Base-by-base conservation (phyloP, 768 basidiomycete genomes). In the Leccinum disarticulatum region DNA sequence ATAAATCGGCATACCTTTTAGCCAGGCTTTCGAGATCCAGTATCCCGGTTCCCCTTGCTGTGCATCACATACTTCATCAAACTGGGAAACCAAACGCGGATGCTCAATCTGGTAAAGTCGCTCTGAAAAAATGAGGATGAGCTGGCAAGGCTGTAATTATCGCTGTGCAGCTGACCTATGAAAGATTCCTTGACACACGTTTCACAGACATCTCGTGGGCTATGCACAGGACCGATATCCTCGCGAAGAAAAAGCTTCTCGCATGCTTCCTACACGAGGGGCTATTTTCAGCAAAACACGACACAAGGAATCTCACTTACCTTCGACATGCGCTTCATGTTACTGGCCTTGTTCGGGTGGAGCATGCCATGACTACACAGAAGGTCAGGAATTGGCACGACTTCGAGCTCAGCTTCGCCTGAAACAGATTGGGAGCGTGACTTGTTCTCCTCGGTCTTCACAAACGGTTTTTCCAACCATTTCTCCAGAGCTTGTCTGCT, bases 11-110 rank as follows among this genome's bases (percentile, higher is more conserved):
- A 48, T 58, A 88, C 91, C 91, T 82, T 81, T 88, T 4, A 89
- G 70, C 93, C 93, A 94, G 6, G 74, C 70, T 68, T 87, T 91
- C 0, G 92, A 93, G 66, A 93, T 83, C 87, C 87, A 91, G 69
- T 80, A 87, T 7, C 82, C 82, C 15, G 64, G 61, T 15, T 73
- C 70, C 57, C 82, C 81, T 13, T 75, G 74, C 4, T 74, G 73
- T 10, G 78, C 73, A 28, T 79, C 76, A 41, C 77, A 77, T 6
- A 84, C 69, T 4, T 80, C 77, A 51, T 91, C 86, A 58, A 91
- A 88, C 56, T 77, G 71, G 28, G 77, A 71, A 0, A 90, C 84
- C n/a, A 80, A 70, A 48, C 75, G 79, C 27, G 87, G 85, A 69
- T 93, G 91, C 62, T 87, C 80, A 17, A 82, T 76, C 62, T 83